Conservation (phyloP, 805 yeast genomes). For the Kuraishia cidri region DNA sequence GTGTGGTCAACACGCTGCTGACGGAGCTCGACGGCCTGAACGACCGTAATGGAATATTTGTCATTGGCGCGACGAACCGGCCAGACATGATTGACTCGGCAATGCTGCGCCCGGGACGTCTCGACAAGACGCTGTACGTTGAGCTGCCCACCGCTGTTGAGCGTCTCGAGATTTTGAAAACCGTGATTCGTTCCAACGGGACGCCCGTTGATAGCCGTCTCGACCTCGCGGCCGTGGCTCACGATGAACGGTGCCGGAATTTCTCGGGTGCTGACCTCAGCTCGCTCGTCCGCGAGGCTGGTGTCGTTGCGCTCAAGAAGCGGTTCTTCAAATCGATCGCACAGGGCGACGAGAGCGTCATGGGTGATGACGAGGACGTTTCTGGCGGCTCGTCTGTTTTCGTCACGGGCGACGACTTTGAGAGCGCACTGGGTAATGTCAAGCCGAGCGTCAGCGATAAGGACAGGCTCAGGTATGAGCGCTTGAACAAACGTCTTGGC, state of each 20-base stretch:
- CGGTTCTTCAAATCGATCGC: slow-evolving; percentile 49
- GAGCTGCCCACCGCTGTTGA: slow-evolving; percentile 80
- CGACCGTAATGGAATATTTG: slow-evolving; percentile 88
- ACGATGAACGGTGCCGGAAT: slow-evolving; percentile 75
- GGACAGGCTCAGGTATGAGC: slow-evolving; percentile 72
- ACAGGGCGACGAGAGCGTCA: slow-evolving; percentile 36
- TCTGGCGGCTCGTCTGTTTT: slow-evolving; percentile 25
- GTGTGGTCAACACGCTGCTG: slow-evolving; percentile 90
- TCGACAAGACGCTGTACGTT: slow-evolving; percentile 86
- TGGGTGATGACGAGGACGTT: slow-evolving; percentile 24
- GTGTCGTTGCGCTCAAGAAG: slow-evolving; percentile 76
- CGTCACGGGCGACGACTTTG: slow-evolving; percentile 64
- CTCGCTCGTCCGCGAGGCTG: slow-evolving; percentile 89
- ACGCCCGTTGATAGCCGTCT: slow-evolving; percentile 69
- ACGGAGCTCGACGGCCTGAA: slow-evolving; percentile 94
- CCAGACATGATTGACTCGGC: slow-evolving; percentile 99
- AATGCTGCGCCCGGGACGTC: slow-evolving; percentile 93
- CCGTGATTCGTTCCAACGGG: slow-evolving; percentile 60
- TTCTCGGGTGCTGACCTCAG: slow-evolving; percentile 96
- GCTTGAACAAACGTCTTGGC: slow-evolving; percentile 64
- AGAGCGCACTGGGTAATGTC: slow-evolving; percentile 60
- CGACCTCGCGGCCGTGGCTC: slow-evolving; percentile 52
- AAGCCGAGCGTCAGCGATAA: slow-evolving; percentile 87
- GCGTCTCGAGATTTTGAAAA: slow-evolving; percentile 71
- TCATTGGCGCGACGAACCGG: slow-evolving; percentile 93